A percentile compares a stretch with the other conserved stretches of the same genome.
Evolutionary conservation across 306 rosid genomes (phyloP).

Genomic region (Quercus ilex): DNA sequence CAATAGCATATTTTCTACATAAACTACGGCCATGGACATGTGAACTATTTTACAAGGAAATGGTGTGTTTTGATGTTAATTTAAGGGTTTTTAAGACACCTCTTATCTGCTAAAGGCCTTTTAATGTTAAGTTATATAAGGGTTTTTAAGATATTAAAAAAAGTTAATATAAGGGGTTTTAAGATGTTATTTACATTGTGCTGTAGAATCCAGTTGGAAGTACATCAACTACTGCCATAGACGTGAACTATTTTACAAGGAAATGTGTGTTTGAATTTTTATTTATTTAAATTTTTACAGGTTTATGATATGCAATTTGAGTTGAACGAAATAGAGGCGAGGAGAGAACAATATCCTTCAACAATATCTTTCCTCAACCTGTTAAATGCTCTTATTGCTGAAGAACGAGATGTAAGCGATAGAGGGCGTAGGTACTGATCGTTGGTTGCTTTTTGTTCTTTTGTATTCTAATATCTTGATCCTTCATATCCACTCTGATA

Average conservation of each 20-base stretch:
- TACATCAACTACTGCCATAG: neutral
- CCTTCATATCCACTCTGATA: neutral
- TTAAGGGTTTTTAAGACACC: neutral
- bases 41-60: neutral
- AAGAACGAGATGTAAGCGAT: slow-evolving; percentile 83
- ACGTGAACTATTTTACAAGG: neutral
- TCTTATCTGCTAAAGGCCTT: neutral
- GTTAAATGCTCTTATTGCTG: slow-evolving; percentile 89
- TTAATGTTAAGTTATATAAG: neutral
- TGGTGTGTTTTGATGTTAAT: too few species aligned
- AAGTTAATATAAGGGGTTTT: neutral
- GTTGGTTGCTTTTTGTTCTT: slow-evolving; percentile 10
- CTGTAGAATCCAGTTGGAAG: neutral
- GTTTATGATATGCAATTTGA: slow-evolving; percentile 97
- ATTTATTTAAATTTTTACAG: slow-evolving; percentile 42
- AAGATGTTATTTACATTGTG: neutral
- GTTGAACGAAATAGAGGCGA: slow-evolving; percentile 92
- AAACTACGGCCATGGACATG: too few species aligned
- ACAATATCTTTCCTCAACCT: slow-evolving; percentile 89
- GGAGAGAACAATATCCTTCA: slow-evolving; percentile 95
- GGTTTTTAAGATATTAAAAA: too few species aligned
- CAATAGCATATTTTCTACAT: too few species aligned
- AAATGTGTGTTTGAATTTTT: slow-evolving; percentile 1
- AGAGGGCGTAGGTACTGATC: slow-evolving; percentile 80
- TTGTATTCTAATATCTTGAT: slow-evolving; percentile 10